A percentile compares a stretch with the other conserved stretches of the same genome.
phyloP scores from a whole-genome alignment of 306 rosid genomes.

The Hippophae gyantsensis region DNA sequence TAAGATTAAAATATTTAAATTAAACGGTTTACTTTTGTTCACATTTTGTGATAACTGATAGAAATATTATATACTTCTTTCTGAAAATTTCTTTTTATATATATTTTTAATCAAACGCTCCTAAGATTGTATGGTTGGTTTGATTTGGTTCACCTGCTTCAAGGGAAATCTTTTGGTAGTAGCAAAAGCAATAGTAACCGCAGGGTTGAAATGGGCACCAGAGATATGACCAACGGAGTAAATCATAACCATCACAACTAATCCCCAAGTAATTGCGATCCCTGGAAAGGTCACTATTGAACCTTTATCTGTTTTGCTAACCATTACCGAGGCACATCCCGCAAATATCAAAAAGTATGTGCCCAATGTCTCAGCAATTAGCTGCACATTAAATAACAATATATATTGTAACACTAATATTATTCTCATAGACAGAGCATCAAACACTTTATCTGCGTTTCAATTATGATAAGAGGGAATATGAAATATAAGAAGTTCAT shows the following conservation, averaged over 20 bases:
- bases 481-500: background rate
- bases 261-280: constrained; percentile 59
- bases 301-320: constrained; percentile 26
- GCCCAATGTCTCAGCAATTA: constrained; percentile 66
- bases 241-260: constrained; percentile 47
- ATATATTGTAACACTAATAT: background rate
- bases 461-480: background rate
- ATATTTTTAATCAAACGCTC: too few relatives aligned
- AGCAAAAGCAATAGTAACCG: constrained; percentile 83
- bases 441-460: background rate
- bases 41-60: too few relatives aligned
- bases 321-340: constrained; percentile 61
- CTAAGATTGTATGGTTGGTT: background rate
- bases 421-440: background rate
- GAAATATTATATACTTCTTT: too few relatives aligned
- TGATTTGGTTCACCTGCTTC: constrained; percentile 41
- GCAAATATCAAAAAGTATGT: constrained; percentile 76
- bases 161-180: constrained; percentile 45
- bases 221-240: constrained; percentile 81
- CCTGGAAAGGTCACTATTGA: constrained; percentile 55
- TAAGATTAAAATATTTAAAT: too few relatives aligned
- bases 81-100: too few relatives aligned
- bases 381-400: constrained; percentile 23
- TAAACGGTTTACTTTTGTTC: too few relatives aligned
- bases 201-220: constrained; percentile 87